These are phyloP conservation scores for Carex sylvatica DNA, from an alignment of 202 grass and related monocot genomes.

Conservation along the genomic window DNA sequence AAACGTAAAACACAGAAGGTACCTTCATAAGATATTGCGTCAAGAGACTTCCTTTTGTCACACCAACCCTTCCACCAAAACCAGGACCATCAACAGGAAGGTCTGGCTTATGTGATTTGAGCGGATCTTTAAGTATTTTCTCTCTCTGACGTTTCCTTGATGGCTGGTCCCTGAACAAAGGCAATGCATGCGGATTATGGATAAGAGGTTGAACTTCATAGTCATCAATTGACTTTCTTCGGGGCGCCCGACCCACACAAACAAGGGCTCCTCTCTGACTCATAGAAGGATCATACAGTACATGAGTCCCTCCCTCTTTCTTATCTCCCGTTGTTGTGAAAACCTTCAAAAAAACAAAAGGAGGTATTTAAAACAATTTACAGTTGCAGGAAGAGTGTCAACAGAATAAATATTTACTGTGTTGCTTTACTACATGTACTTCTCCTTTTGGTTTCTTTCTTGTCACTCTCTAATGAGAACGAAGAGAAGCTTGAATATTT, in stretches of 20 bases:
- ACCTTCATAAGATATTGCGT: constrained; percentile 97
- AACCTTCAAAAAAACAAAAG: constrained; percentile 56
- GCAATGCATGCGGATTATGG: constrained; percentile 94
- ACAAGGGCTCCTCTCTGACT: constrained; percentile 95
- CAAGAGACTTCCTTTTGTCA: constrained; percentile 87
- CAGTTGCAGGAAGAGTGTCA: background rate
- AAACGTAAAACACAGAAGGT: constrained; percentile 8
- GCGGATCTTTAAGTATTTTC: constrained; percentile 77
- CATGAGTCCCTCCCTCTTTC: constrained; percentile 84
- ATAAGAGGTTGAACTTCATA: constrained; percentile 88
- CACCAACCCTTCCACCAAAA: constrained; percentile 84
- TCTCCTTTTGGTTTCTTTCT: too few species aligned
- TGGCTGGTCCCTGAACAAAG: constrained; percentile 83
- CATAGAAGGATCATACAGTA: constrained; percentile 86
- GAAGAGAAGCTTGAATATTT: background rate
- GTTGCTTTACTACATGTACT: too few species aligned
- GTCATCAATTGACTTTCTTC: constrained; percentile 91
- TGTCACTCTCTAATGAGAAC: background rate
- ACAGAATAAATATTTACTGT: background rate
- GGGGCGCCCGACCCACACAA: constrained; percentile 83
- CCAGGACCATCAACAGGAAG: constrained; percentile 84
- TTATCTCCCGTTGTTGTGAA: constrained; percentile 90
- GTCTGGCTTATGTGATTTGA: constrained; percentile 94
- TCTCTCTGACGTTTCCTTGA: constrained; percentile 88
- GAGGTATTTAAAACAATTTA: background rate